A percentile compares a stretch with the other conserved stretches of the same genome.
phyloP scores from a whole-genome alignment of 2,329 filamentous ascomycete genomes.

The Alternaria incomplexa region DNA sequence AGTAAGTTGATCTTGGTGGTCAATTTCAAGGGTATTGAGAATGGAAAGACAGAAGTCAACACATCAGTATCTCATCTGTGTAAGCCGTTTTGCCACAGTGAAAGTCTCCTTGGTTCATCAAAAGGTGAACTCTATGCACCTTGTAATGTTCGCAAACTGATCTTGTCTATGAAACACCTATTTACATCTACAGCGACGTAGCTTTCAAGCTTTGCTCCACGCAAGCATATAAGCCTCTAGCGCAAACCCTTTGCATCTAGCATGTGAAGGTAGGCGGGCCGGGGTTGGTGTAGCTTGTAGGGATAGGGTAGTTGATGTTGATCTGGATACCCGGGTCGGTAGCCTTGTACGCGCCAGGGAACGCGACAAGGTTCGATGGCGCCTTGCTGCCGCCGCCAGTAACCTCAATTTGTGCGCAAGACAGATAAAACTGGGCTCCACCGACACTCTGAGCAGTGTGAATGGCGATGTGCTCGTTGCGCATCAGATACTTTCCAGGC shows the following conservation, averaged over 20 bases:
- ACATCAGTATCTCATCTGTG: background rate
- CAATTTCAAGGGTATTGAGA: background rate
- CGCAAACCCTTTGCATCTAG: background rate
- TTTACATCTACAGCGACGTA: background rate
- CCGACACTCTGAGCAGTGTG: slow-evolving; percentile 44
- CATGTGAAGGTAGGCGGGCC: slow-evolving; percentile 8
- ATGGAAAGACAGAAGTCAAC: rapidly evolving
- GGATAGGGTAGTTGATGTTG: slow-evolving; percentile 37
- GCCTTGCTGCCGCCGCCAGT: slow-evolving; percentile 43
- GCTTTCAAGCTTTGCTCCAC: background rate
- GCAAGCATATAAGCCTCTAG: background rate
- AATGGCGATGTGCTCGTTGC: slow-evolving; percentile 56
- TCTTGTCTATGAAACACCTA: background rate
- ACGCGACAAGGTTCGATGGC: slow-evolving; percentile 46
- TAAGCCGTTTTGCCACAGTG: background rate
- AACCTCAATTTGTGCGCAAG: slow-evolving; percentile 54
- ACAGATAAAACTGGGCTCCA: slow-evolving; percentile 55
- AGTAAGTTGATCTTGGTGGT: background rate
- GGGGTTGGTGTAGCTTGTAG: slow-evolving; percentile 10
- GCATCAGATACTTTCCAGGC: slow-evolving; percentile 54
- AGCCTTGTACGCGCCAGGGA: slow-evolving; percentile 47
- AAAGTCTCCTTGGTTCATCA: background rate
- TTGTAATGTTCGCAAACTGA: background rate
- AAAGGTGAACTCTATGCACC: background rate
- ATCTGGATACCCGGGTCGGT: slow-evolving; percentile 38